Evolutionary conservation across 2,329 filamentous ascomycete genomes (phyloP).

Genomic region (Teratosphaeria zuluensis): DNA sequence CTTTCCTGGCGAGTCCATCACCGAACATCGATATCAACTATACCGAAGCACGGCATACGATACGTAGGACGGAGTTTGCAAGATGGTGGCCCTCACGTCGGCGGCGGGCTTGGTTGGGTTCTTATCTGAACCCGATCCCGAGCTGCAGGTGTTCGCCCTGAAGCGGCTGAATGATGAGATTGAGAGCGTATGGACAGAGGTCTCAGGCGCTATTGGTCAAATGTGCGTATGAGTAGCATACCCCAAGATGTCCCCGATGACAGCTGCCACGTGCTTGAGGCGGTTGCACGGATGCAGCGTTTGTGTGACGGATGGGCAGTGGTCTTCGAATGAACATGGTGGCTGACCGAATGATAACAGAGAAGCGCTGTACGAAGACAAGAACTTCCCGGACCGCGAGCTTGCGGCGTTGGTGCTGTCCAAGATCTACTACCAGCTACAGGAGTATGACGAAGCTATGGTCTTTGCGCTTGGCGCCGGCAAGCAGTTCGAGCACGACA

Average conservation of each 20-base stretch:
- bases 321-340: neutral
- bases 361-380: conserved; percentile 95
- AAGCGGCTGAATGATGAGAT: conserved; percentile 95
- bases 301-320: neutral
- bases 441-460: conserved; percentile 99
- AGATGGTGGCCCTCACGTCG: conserved; percentile 87
- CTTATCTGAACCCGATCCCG: conserved; percentile 84
- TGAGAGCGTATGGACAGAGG: conserved; percentile 94
- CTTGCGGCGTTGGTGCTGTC: conserved; percentile 89
- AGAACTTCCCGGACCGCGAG: conserved; percentile 84
- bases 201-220: conserved; percentile 81
- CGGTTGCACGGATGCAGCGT: neutral
- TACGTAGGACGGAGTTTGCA: neutral
- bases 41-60: neutral
- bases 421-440: conserved; percentile 97
- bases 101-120: conserved; percentile 93
- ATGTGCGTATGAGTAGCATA: conserved; percentile 57
- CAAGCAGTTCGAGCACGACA: conserved; percentile 86
- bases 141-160: conserved; percentile 89
- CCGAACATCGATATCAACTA: neutral
- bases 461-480: conserved; percentile 91
- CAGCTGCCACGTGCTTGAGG: neutral
- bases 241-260: neutral
- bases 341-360: conserved; percentile 39
- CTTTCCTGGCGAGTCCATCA: neutral